A percentile compares a stretch with the other conserved stretches of the same genome.
Conservation (phyloP, 2,329 filamentous ascomycete genomes). For the Sporothrix euskadiensis region DNA sequence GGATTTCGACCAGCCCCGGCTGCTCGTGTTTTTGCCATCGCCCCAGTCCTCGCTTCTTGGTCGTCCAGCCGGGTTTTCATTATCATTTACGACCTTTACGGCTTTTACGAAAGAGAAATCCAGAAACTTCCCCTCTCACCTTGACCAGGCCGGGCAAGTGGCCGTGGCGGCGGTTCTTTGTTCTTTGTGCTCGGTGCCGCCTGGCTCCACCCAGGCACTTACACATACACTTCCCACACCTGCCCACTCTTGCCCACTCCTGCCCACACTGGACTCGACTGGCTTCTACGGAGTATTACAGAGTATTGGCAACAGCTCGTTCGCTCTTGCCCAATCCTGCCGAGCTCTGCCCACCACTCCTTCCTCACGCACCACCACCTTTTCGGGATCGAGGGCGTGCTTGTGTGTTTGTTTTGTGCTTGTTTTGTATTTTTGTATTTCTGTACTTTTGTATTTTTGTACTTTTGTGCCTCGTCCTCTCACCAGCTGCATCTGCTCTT, state of each 20-base stretch:
- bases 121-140: background rate
- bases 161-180: conserved; percentile 1
- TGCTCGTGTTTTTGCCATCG: background rate
- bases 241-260: background rate
- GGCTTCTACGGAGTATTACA: background rate
- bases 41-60: background rate
- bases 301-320: background rate
- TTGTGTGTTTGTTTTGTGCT: background rate
- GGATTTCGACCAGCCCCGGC: background rate
- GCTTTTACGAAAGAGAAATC: background rate
- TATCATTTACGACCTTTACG: background rate
- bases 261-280: background rate
- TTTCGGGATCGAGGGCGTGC: background rate
- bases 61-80: background rate
- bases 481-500: background rate
- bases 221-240: conserved; percentile 22
- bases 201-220: conserved; percentile 22
- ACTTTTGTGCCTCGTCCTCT: background rate
- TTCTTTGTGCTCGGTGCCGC: conserved; percentile 8
- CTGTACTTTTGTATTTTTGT: background rate
- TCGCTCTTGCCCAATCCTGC: conserved; percentile 6
- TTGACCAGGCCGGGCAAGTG: conserved; percentile 2
- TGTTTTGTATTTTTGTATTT: background rate
- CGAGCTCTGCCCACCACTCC: background rate
- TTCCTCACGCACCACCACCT: background rate